Percentiles rank a stretch among this genome's conserved stretches.
Conservation (phyloP, 352 stramenopile genomes). For the Phytophthora ohioensis region DNA sequence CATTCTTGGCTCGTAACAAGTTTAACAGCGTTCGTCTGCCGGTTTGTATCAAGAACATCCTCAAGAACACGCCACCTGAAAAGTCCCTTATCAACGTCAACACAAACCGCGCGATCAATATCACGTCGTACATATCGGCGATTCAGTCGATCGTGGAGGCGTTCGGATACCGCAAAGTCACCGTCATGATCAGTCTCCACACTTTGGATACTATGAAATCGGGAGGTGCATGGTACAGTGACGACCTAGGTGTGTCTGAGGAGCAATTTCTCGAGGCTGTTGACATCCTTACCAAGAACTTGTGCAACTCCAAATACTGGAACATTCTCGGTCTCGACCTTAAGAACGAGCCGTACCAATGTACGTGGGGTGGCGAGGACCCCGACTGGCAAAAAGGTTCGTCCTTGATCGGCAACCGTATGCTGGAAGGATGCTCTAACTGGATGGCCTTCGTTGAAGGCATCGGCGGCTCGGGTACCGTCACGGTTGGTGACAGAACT, state of each 20-base stretch:
- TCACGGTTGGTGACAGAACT: constrained; percentile 40
- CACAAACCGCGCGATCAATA: constrained; percentile 70
- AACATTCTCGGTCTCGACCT: constrained; percentile 72
- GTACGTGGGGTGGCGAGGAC: constrained; percentile 48
- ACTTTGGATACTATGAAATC: constrained; percentile 55
- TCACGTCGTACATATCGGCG: constrained; percentile 64
- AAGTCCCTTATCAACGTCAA: constrained; percentile 62
- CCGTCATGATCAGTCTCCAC: constrained; percentile 74
- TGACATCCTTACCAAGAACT: constrained; percentile 62
- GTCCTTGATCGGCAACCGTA: constrained; percentile 62
- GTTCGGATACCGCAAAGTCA: constrained; percentile 66
- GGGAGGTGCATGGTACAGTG: constrained; percentile 66
- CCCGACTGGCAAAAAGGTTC: constrained; percentile 66
- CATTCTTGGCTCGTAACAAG: constrained; percentile 70
- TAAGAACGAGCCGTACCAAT: constrained; percentile 73
- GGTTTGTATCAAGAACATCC: constrained; percentile 63
- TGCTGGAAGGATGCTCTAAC: constrained; percentile 65
- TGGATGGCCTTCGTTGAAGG: constrained; percentile 77
- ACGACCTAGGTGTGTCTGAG: constrained; percentile 52
- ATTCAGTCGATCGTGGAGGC: constrained; percentile 60
- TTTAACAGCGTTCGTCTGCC: constrained; percentile 72
- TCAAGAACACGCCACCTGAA: constrained; percentile 49
- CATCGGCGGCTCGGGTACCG: constrained; percentile 46
- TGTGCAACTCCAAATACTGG: constrained; percentile 65
- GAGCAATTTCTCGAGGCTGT: constrained; percentile 61